These are phyloP conservation scores for Neltuma alba DNA, from an alignment of 306 rosid species.

Conservation along the genomic window DNA sequence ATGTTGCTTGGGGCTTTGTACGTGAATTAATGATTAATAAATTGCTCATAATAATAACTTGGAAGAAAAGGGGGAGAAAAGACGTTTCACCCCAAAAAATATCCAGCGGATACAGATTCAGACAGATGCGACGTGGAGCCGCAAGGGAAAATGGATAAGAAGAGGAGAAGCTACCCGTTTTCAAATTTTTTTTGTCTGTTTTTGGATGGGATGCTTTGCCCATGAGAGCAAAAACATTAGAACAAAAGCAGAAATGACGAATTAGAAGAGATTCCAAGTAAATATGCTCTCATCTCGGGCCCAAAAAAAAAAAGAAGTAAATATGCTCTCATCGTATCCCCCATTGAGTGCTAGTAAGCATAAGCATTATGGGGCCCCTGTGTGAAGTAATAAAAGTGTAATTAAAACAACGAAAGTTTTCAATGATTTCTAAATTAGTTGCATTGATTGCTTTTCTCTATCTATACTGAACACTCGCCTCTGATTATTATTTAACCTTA, in stretches of 20 bases:
- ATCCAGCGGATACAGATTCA: not conserved
- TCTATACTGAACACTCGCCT: not conserved
- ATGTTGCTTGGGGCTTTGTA: not conserved
- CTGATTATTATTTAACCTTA: not conserved
- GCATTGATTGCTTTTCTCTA: not conserved
- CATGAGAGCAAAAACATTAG: not conserved
- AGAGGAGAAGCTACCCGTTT: not conserved
- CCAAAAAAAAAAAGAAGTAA: too few species aligned
- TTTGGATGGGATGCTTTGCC: not conserved
- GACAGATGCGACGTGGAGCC: not conserved
- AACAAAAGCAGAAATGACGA: too few species aligned
- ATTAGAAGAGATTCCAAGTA: too few species aligned
- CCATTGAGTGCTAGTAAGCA: too few species aligned
- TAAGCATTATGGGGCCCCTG: too few species aligned
- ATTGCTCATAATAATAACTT: not conserved
- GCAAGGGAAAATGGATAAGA: not conserved
- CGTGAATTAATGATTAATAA: too few species aligned
- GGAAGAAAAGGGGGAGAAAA: not conserved
- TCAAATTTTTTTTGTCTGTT: not conserved
- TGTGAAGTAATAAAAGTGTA: too few species aligned
- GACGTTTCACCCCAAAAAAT: not conserved
- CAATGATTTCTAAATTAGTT: not conserved
- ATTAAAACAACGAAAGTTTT: not conserved
- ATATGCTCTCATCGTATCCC: too few species aligned
- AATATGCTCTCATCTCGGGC: too few species aligned